These are phyloP conservation scores for Astrothelium macrocarpum DNA, from an alignment of 495 filamentous ascomycete genomes.

Conservation along the genomic window DNA sequence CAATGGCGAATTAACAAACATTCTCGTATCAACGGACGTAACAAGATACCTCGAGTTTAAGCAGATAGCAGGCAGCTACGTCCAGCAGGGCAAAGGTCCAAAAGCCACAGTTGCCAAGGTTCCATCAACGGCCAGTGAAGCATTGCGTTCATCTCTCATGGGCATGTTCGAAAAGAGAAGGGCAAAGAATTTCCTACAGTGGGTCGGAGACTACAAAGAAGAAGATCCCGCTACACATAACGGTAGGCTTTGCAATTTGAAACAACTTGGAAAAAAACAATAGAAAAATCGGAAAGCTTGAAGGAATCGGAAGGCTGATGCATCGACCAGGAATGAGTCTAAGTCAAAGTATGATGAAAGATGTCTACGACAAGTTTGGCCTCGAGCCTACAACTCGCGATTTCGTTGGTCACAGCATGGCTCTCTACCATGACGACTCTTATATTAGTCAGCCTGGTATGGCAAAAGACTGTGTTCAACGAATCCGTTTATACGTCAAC, in stretches of 20 bases:
- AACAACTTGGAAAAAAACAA: not conserved
- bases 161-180: slow-evolving; percentile 94
- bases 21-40: slow-evolving; percentile 91
- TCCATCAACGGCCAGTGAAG: slow-evolving; percentile 85
- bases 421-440: slow-evolving; percentile 78
- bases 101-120: slow-evolving; percentile 93
- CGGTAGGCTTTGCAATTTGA: slow-evolving; percentile 43
- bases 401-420: slow-evolving; percentile 98
- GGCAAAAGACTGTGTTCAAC: slow-evolving; percentile 79
- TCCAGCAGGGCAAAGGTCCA: slow-evolving; percentile 72
- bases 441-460: slow-evolving; percentile 65
- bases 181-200: slow-evolving; percentile 94
- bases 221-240: slow-evolving; percentile 80
- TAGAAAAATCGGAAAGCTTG: not conserved
- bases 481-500: slow-evolving; percentile 93
- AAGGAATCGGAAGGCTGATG: not conserved
- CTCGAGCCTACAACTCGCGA: slow-evolving; percentile 87
- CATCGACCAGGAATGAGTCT: slow-evolving; percentile 65
- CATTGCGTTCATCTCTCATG: slow-evolving; percentile 87
- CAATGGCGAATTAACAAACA: slow-evolving; percentile 96
- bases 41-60: slow-evolving; percentile 97
- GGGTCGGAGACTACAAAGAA: slow-evolving; percentile 82
- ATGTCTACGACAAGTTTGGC: slow-evolving; percentile 95
- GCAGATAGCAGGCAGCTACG: slow-evolving; percentile 95
- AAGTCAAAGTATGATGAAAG: slow-evolving; percentile 73